Evolutionary conservation across 495 filamentous ascomycete genomes (phyloP).

Genomic region (Tuber umbilicatum): DNA sequence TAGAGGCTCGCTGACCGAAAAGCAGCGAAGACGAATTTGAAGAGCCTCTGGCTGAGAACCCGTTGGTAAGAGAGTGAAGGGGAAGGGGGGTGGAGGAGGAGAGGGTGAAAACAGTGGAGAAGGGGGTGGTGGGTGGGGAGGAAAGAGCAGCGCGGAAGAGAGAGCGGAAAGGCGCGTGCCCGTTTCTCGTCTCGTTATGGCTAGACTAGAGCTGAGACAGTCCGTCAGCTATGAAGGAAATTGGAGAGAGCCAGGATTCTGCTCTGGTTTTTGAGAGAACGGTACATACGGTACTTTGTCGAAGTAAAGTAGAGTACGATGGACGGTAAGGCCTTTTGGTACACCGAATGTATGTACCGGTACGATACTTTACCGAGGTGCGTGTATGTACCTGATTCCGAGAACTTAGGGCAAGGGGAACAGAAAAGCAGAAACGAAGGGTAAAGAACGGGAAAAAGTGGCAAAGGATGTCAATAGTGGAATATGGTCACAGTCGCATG

Average conservation of each 20-base stretch:
- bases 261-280: not conserved
- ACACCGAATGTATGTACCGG: not conserved
- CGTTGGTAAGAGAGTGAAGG: constrained; percentile 16
- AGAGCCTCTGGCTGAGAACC: constrained; percentile 29
- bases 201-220: constrained; percentile 23
- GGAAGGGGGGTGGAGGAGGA: constrained; percentile 1
- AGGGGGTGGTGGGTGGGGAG: constrained; percentile 26
- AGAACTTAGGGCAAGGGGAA: constrained; percentile 7
- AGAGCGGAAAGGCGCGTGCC: constrained; percentile 13
- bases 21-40: constrained; percentile 19
- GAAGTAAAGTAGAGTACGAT: not conserved
- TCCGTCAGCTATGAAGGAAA: constrained; percentile 15
- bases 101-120: constrained; percentile 18
- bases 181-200: constrained; percentile 7
- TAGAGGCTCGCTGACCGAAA: constrained; percentile 27
- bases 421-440: constrained; percentile 9
- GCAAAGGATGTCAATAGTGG: not conserved
- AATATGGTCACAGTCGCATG: not conserved
- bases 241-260: constrained; percentile 17
- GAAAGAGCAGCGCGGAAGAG: constrained; percentile 9
- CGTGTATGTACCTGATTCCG: not conserved
- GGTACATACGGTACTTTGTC: not conserved
- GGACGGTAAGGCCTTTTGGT: not conserved
- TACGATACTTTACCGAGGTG: too few species aligned
- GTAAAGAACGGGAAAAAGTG: not conserved